Percentiles rank a stretch among this genome's conserved stretches.
These are phyloP conservation scores for Podaxis pistillaris DNA, from an alignment of 768 basidiomycete genomes.

Conservation along the genomic window DNA sequence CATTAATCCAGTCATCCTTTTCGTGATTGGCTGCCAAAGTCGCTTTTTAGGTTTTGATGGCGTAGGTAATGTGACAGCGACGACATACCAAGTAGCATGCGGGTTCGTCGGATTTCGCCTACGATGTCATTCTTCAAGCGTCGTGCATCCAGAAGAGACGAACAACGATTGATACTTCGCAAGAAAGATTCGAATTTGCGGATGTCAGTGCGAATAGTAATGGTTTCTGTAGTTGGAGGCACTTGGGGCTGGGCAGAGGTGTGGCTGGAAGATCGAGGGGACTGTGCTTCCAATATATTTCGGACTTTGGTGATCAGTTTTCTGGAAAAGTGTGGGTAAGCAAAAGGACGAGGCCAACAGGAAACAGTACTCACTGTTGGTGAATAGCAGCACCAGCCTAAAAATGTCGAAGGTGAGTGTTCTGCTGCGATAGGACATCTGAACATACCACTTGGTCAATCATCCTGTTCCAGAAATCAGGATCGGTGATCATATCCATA, in stretches of 20 bases:
- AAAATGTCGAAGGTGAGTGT: background rate
- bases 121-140: conserved; percentile 90
- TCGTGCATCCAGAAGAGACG: conserved; percentile 84
- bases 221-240: conserved; percentile 55
- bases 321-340: conserved; percentile 36
- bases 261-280: conserved; percentile 50
- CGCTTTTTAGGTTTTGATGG: conserved; percentile 1
- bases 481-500: conserved; percentile 91
- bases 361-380: conserved; percentile 37
- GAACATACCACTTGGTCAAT: conserved; percentile 86
- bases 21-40: conserved; percentile 67
- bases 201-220: conserved; percentile 77
- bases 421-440: background rate
- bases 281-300: conserved; percentile 78
- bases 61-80: background rate
- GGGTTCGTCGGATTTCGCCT: conserved; percentile 85
- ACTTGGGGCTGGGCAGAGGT: conserved; percentile 34
- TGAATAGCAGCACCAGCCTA: conserved; percentile 53
- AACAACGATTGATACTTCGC: conserved; percentile 76
- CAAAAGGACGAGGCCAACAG: background rate
- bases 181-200: conserved; percentile 92
- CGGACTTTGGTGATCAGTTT: conserved; percentile 87
- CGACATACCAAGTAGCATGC: conserved; percentile 62
- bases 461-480: conserved; percentile 94
- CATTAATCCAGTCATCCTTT: conserved; percentile 87